A percentile compares a stretch with the other conserved stretches of the same genome.
phyloP scores from a whole-genome alignment of 139 green algal genomes.

The Coccomyxa sp. region DNA sequence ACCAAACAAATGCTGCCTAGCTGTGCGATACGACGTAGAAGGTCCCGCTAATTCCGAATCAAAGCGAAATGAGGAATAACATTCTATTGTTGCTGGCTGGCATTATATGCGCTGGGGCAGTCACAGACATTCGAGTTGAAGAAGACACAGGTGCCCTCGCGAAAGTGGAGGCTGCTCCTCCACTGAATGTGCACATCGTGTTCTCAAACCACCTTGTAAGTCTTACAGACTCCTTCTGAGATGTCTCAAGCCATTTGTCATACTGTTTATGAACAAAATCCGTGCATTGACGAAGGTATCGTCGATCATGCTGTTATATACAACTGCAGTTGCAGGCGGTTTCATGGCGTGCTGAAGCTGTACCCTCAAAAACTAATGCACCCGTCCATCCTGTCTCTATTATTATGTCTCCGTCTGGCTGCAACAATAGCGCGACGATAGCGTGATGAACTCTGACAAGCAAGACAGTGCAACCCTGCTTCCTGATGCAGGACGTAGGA shows the following conservation, averaged over 20 bases:
- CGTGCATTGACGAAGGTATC: not conserved
- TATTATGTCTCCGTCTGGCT: too few relatives aligned
- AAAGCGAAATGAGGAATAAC: not conserved
- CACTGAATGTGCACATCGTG: slow-evolving; percentile 38
- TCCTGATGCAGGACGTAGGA: slow-evolving; percentile 27
- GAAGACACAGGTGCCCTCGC: not conserved
- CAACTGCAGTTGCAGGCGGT: not conserved
- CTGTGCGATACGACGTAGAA: too few relatives aligned
- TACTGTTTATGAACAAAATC: too few relatives aligned
- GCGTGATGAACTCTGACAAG: too few relatives aligned
- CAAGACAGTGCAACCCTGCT: not conserved
- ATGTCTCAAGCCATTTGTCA: not conserved
- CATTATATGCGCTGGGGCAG: not conserved
- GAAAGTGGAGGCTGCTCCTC: not conserved
- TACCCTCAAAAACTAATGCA: not conserved
- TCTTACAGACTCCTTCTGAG: not conserved
- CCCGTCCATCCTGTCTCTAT: not conserved
- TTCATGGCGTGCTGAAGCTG: not conserved
- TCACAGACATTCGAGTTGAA: not conserved
- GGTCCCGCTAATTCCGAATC: not conserved
- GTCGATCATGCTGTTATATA: not conserved
- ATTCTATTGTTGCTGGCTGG: not conserved
- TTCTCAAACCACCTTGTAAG: slow-evolving; percentile 55
- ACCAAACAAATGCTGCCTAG: too few relatives aligned
- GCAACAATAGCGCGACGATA: too few relatives aligned